A percentile compares a stretch with the other conserved stretches of the same genome.
These are phyloP conservation scores for Tetracentron sinense DNA, from an alignment of 164 flowering plant genomes.

Conservation along the genomic window DNA sequence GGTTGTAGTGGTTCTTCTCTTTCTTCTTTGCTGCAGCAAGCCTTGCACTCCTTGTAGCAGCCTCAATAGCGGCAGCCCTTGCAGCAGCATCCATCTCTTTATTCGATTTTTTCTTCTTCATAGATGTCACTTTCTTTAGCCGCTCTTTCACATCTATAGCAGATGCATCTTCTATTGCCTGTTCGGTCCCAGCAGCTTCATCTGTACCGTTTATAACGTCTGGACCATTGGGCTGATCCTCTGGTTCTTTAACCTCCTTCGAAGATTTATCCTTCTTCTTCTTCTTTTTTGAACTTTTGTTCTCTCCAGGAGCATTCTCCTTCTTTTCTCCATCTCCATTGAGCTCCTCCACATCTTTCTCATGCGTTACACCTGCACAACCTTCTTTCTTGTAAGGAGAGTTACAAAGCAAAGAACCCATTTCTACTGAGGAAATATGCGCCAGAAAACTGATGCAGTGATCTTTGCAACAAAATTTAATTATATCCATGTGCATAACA, in stretches of 20 bases:
- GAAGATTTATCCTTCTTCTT: constrained; percentile 77
- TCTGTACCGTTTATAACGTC: constrained; percentile 22
- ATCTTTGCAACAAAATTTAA: too few relatives aligned
- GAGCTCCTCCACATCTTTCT: constrained; percentile 39
- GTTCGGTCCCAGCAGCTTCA: constrained; percentile 32
- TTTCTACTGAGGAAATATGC: too few relatives aligned
- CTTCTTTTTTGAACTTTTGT: constrained; percentile 80
- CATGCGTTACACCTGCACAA: too few relatives aligned
- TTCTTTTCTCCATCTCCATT: constrained; percentile 53
- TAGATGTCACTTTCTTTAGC: constrained; percentile 64
- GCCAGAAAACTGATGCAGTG: too few relatives aligned
- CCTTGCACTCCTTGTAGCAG: constrained; percentile 72
- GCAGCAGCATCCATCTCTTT: constrained; percentile 91
- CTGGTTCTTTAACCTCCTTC: constrained; percentile 47
- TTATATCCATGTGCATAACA: too few relatives aligned
- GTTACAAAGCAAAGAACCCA: too few relatives aligned
- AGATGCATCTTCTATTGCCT: constrained; percentile 35
- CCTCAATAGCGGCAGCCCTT: constrained; percentile 77
- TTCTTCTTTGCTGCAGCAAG: constrained; percentile 98
- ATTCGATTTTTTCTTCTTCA: constrained; percentile 79
- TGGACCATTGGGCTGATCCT: constrained; percentile 33
- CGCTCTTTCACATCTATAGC: constrained; percentile 71
- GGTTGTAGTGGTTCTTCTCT: constrained; percentile 82
- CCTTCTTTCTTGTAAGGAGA: too few relatives aligned
- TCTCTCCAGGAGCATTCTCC: constrained; percentile 50